Conservation (phyloP, 2,329 filamentous ascomycete species). For the Exophiala calicioides region DNA sequence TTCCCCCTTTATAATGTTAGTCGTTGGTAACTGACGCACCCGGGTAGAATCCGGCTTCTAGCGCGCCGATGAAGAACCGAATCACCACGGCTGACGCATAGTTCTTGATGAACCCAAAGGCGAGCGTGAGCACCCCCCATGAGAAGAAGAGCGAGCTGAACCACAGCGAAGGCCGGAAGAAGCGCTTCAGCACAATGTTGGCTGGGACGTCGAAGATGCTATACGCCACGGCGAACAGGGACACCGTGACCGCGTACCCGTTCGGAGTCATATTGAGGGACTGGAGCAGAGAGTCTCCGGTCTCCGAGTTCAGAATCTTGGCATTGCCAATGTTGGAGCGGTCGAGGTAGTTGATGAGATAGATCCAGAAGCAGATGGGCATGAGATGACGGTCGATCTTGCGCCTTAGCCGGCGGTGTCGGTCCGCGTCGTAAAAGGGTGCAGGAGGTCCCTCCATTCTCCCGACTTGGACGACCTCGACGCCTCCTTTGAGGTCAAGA, state of each 20-base stretch:
- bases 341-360: constrained; percentile 36
- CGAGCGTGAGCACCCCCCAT: constrained; percentile 17
- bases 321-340: constrained; percentile 38
- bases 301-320: constrained; percentile 44
- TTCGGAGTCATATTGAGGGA: constrained; percentile 60
- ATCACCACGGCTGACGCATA: constrained; percentile 47
- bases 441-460: too few species aligned
- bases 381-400: too few species aligned
- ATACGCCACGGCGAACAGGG: constrained; percentile 44
- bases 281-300: constrained; percentile 61
- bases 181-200: constrained; percentile 32
- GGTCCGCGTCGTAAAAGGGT: too few species aligned
- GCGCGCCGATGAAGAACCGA: constrained; percentile 52
- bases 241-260: constrained; percentile 40
- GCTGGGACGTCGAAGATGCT: constrained; percentile 32
- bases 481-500: too few species aligned
- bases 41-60: constrained; percentile 51
- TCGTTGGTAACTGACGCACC: too few species aligned
- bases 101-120: constrained; percentile 33
- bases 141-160: constrained; percentile 29
- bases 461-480: too few species aligned
- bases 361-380: too few species aligned
- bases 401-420: too few species aligned
- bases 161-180: constrained; percentile 24
- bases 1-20: too few species aligned